Conservation (phyloP, 2,329 filamentous ascomycete species). For the Blumeriella jaapii region DNA sequence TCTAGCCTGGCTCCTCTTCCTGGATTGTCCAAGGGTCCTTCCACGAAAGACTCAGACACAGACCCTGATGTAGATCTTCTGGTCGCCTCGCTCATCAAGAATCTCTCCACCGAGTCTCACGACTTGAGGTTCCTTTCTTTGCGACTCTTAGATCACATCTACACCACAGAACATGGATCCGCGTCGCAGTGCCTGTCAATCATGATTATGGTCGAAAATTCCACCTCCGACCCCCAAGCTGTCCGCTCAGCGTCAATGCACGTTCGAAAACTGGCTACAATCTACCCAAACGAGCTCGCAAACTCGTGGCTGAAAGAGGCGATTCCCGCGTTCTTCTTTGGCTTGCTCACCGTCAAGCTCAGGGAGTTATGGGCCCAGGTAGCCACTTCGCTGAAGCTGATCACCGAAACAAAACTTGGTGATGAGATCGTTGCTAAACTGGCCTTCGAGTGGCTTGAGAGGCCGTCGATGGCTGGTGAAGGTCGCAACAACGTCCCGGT, state of each 20-base stretch:
- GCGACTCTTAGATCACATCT: conserved; percentile 54
- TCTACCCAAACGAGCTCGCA: conserved; percentile 45
- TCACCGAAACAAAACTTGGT: conserved; percentile 58
- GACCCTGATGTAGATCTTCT: conserved; percentile 50
- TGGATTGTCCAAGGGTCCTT: conserved; percentile 8
- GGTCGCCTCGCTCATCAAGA: conserved; percentile 53
- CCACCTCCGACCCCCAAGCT: conserved; percentile 64
- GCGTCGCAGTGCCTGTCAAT: conserved; percentile 40
- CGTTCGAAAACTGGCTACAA: conserved; percentile 56
- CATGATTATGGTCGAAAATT: conserved; percentile 72
- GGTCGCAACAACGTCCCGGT: conserved; percentile 31
- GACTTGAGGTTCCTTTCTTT: conserved; percentile 63
- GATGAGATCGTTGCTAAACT: conserved; percentile 62
- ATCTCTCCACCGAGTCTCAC: conserved; percentile 66
- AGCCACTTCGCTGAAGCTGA: conserved; percentile 60
- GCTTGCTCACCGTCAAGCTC: conserved; percentile 75
- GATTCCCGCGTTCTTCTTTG: conserved; percentile 76
- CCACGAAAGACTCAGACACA: conserved; percentile 18
- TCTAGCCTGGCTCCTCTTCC: conserved; percentile 18
- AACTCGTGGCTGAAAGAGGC: conserved; percentile 57
- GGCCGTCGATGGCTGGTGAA: conserved; percentile 43
- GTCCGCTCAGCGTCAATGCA: conserved; percentile 73
- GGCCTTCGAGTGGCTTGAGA: conserved; percentile 66
- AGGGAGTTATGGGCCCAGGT: conserved; percentile 83
- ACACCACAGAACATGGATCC: conserved; percentile 37